phyloP scores from a whole-genome alignment of 2,329 filamentous ascomycete species.

The Aspergillaceae sp. region DNA sequence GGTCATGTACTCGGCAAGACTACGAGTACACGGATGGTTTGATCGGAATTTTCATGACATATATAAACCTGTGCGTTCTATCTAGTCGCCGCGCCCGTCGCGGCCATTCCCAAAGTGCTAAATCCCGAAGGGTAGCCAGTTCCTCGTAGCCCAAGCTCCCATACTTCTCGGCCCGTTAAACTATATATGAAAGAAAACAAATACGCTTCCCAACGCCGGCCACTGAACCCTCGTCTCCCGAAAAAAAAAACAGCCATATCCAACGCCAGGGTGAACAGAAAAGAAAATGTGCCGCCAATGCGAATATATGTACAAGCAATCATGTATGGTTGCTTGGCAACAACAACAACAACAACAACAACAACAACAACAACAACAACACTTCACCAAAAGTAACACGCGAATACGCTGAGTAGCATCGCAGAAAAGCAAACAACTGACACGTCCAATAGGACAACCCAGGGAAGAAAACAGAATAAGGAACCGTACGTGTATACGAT shows the following conservation, averaged over 20 bases:
- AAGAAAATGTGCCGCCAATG: slow-evolving; percentile 16
- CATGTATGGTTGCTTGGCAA: slow-evolving; percentile 12
- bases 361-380: slow-evolving; percentile 3
- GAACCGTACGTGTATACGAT: not conserved
- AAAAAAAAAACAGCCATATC: slow-evolving; percentile 1
- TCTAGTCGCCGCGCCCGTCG: too few species aligned
- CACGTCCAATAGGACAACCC: not conserved
- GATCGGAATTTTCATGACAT: too few species aligned
- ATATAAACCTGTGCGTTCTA: too few species aligned
- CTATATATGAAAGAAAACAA: too few species aligned
- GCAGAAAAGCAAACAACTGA: not conserved
- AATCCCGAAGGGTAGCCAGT: too few species aligned
- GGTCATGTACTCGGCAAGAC: too few species aligned
- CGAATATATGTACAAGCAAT: slow-evolving; percentile 29
- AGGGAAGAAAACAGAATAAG: not conserved
- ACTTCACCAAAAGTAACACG: not conserved
- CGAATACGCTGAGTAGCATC: too few species aligned
- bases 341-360: slow-evolving; percentile 8
- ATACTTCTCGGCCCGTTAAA: too few species aligned
- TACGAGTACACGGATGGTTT: too few species aligned
- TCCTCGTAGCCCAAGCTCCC: too few species aligned
- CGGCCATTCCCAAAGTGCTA: too few species aligned
- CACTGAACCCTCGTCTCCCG: not conserved
- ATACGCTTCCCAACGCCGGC: not conserved
- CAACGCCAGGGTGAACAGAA: slow-evolving; percentile 3